These are phyloP conservation scores for Aspergillus incahuasiensis DNA, from an alignment of 495 filamentous ascomycete species.

Conservation along the genomic window DNA sequence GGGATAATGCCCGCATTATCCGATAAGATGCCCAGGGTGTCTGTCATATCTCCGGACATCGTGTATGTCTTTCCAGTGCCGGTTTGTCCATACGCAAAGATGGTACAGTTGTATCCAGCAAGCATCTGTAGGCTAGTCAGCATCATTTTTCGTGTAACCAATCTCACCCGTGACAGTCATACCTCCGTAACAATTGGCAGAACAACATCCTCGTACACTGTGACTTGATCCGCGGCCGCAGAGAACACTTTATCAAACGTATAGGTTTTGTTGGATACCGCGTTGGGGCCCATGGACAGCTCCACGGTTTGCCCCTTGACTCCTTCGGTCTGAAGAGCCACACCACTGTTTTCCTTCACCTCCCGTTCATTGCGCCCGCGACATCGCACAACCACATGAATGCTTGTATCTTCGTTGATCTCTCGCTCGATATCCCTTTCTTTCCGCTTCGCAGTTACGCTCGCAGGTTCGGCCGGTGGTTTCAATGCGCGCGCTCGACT, in stretches of 20 bases:
- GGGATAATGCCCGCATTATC: slow-evolving; percentile 94
- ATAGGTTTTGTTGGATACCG: slow-evolving; percentile 92
- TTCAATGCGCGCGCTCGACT: slow-evolving; percentile 37
- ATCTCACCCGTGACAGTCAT: not conserved
- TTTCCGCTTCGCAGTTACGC: slow-evolving; percentile 64
- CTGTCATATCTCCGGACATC: slow-evolving; percentile 96
- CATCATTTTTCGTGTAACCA: not conserved
- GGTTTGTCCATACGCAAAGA: slow-evolving; percentile 97
- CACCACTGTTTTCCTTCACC: slow-evolving; percentile 84
- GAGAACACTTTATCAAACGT: slow-evolving; percentile 97
- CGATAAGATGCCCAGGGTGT: slow-evolving; percentile 76
- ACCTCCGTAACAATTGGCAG: slow-evolving; percentile 90
- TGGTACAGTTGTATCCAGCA: slow-evolving; percentile 94
- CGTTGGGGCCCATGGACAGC: slow-evolving; percentile 86
- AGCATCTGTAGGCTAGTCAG: slow-evolving; percentile 63
- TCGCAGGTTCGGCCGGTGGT: slow-evolving; percentile 39
- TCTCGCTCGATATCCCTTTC: slow-evolving; percentile 76
- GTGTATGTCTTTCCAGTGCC: slow-evolving; percentile 99
- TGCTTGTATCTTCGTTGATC: slow-evolving; percentile 80
- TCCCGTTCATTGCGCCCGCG: slow-evolving; percentile 89
- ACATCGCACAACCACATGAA: slow-evolving; percentile 94
- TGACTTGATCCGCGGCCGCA: slow-evolving; percentile 85
- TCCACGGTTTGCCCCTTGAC: slow-evolving; percentile 78
- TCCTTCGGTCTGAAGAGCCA: slow-evolving; percentile 83
- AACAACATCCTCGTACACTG: slow-evolving; percentile 92